Conservation (phyloP, 1,284 basidiomycete genomes). For the Naganishia cerealis region DNA sequence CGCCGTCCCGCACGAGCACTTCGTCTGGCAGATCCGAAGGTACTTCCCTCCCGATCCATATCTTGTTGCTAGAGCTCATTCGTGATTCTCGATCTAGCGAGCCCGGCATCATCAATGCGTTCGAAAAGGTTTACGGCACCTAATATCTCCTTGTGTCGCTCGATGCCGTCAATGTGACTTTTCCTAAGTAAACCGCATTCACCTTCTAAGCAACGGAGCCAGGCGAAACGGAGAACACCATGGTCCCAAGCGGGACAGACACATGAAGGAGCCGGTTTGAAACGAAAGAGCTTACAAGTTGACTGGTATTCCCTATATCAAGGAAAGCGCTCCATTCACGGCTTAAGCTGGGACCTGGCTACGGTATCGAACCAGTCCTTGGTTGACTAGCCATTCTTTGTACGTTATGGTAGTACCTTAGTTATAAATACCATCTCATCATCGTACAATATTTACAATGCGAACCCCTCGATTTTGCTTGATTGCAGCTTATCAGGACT, state of each 20-base stretch:
- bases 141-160: conserved; percentile 51
- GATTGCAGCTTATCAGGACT: too few species aligned
- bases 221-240: conserved; percentile 10
- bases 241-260: conserved; percentile 3
- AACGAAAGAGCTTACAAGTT: conserved; percentile 25
- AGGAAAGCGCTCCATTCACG: not conserved
- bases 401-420: too few species aligned
- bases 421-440: too few species aligned
- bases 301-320: conserved; percentile 26
- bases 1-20: conserved; percentile 50
- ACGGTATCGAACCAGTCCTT: too few species aligned
- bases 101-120: conserved; percentile 46
- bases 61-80: not conserved
- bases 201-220: conserved; percentile 36
- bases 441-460: too few species aligned
- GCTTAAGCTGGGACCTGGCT: not conserved
- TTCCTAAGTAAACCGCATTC: conserved; percentile 9
- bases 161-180: conserved; percentile 36
- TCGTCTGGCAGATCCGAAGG: conserved; percentile 54
- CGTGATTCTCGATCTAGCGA: conserved; percentile 34
- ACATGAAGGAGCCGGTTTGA: conserved; percentile 8
- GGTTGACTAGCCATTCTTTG: too few species aligned
- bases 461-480: too few species aligned
- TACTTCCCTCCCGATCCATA: conserved; percentile 45
- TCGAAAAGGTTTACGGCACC: conserved; percentile 53